Percentiles rank a stretch among this genome's conserved stretches.
Conservation (phyloP, 495 filamentous ascomycete species). For the Penicillium mononematosum region DNA sequence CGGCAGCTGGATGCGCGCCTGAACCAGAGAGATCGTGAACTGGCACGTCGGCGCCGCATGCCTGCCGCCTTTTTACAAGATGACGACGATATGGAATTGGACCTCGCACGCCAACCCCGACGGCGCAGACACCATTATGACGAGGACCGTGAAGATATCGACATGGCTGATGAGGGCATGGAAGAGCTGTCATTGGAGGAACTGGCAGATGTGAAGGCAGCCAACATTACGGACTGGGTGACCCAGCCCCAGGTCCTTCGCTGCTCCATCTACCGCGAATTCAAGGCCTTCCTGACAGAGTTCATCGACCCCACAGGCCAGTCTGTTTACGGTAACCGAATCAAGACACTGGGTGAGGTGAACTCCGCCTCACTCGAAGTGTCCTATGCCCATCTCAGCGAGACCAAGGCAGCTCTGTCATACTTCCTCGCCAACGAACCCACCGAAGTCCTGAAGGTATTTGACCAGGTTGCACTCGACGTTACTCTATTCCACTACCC, state of each 20-base stretch:
- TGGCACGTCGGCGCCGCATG: constrained; percentile 70
- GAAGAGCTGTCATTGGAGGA: constrained; percentile 92
- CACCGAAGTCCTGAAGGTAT: constrained; percentile 88
- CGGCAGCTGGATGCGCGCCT: constrained; percentile 81
- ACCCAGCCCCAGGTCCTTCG: constrained; percentile 85
- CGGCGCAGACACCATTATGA: constrained; percentile 84
- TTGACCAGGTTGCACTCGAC: constrained; percentile 96
- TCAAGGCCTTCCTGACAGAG: constrained; percentile 95
- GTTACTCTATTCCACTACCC: constrained; percentile 93
- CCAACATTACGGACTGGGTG: constrained; percentile 92
- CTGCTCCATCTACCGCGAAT: constrained; percentile 91
- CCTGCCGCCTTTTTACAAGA: constrained; percentile 83
- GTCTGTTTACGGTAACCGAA: constrained; percentile 92
- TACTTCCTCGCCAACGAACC: constrained; percentile 98
- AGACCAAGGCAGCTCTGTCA: constrained; percentile 91
- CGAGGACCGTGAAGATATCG: constrained; percentile 83
- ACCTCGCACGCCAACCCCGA: constrained; percentile 77
- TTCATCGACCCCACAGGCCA: constrained; percentile 83
- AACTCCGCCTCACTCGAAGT: constrained; percentile 97
- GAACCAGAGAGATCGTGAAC: constrained; percentile 77
- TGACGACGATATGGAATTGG: constrained; percentile 81
- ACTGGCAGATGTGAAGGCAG: constrained; percentile 88
- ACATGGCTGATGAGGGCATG: constrained; percentile 89
- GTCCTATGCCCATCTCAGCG: constrained; percentile 86
- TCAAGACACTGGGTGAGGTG: constrained; percentile 89